These are phyloP conservation scores for Globisporangium sylvaticum DNA, from an alignment of 352 stramenopile genomes.

Conservation along the genomic window DNA sequence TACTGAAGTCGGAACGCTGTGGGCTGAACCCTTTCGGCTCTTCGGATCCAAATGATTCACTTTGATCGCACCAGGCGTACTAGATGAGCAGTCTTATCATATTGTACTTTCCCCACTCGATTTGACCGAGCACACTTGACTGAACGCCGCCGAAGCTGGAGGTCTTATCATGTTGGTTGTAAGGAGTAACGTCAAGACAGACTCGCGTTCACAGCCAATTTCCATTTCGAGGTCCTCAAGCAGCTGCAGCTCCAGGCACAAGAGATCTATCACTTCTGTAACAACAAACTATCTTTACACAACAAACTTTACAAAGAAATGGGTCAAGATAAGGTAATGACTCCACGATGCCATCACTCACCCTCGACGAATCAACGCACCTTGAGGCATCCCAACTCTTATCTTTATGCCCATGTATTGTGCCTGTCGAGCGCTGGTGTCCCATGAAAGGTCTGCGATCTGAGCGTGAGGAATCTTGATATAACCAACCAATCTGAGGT, in stretches of 20 bases:
- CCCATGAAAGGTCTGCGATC: neutral
- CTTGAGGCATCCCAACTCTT: neutral
- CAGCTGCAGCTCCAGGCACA: neutral
- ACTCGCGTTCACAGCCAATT: neutral
- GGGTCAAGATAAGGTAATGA: neutral
- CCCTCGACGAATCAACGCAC: neutral
- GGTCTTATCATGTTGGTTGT: neutral
- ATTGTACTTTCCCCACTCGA: no score
- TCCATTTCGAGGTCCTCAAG: neutral
- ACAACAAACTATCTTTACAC: neutral
- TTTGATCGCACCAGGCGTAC: no score
- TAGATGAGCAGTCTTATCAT: no score
- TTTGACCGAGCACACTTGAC: neutral
- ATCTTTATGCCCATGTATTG: neutral
- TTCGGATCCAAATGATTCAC: no score
- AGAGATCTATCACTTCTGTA: neutral
- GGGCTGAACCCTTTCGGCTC: no score
- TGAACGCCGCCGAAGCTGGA: neutral
- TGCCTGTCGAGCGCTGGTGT: neutral
- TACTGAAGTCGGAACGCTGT: no score
- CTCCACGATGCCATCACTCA: neutral
- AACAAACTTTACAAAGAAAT: neutral
- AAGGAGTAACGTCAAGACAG: neutral
- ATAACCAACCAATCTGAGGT: neutral
- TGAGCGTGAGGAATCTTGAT: neutral